Evolutionary conservation across 163 green algal species (phyloP), one percentile per base, ranked within the genome.

Genomic region (Volvox carteri): DNA sequence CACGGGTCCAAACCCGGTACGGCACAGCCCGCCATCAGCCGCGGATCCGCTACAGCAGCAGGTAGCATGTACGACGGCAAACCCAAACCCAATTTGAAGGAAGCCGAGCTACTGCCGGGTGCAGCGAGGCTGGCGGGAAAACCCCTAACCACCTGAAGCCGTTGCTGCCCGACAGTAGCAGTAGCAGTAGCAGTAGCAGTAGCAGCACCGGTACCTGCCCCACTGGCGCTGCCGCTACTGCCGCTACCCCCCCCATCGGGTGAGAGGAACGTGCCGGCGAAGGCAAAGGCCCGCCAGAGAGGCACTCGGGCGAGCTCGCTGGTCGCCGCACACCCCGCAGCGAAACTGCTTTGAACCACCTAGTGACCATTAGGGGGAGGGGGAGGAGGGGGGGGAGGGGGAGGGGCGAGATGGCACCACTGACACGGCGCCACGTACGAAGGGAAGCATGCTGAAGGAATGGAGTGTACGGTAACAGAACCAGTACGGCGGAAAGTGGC

Each of bases 241-340:
- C n/a, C 35, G 33, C 41, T 33, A n/a, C 28, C 48, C n/a, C 42
- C 37, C 50, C 37, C 14, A 37, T 16, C 67, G 41, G 4, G 65
- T n/a, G 2, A 19, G 48, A 23, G 37, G 28, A 12, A 19, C 19
- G 8, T 30, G 25, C 5, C 19, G 54, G 54, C 2, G 19, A 56
- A 11, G n/a, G 54, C 72, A 0, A 89, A 50, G 12, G 11, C 56
- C 21, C 86, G 76, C 62, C 79, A 77, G 28, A 90, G 8, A 25
- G 86, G 86, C 76, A 86, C 18, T 12, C 19, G 25, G 1, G 76
- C 14, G 2, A 86, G 76, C 21, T 78, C 65, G 0, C 46, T 8
- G 33, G 76, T 41, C 5, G 58, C 50, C 2, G 77, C 33, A 52
- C 86, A 90, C 42, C 62, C 65, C 37, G 35, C 30, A 72, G 11